A percentile compares a stretch with the other conserved stretches of the same genome.
Evolutionary conservation across 805 yeast species (phyloP).

Genomic region (Blastobotrys robertii): DNA sequence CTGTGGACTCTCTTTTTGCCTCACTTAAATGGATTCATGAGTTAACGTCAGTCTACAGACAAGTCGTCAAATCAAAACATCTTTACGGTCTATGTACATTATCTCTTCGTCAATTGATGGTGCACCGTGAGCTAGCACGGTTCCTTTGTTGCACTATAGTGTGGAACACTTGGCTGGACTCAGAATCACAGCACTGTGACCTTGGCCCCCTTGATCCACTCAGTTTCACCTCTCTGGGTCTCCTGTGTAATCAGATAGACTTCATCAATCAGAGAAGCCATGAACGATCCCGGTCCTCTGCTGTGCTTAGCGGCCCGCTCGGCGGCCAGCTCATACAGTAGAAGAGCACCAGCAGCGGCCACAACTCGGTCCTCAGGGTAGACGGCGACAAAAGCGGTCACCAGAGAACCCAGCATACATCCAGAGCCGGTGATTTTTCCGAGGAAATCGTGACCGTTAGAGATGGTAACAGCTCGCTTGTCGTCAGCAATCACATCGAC

Average conservation of each 20-base stretch:
- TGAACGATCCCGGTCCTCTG: constrained; percentile 48
- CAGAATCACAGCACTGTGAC: constrained; percentile 1
- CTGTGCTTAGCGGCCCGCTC: constrained; percentile 35
- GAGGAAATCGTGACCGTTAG: constrained; percentile 57
- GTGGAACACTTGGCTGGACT: no score
- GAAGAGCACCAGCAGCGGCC: constrained; percentile 47
- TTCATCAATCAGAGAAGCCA: constrained; percentile 38
- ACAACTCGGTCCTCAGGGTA: constrained; percentile 29
- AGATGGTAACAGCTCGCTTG: constrained; percentile 23
- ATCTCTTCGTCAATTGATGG: background rate
- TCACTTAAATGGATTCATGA: no score
- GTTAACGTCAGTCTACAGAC: no score
- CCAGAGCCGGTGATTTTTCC: constrained; percentile 71
- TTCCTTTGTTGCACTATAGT: no score
- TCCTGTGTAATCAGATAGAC: constrained; percentile 18
- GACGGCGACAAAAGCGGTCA: constrained; percentile 50
- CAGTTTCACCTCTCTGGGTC: constrained; percentile 6
- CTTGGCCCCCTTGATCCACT: constrained; percentile 9
- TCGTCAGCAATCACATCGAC: constrained; percentile 45
- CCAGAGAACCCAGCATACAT: constrained; percentile 67
- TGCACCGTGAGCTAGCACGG: no score
- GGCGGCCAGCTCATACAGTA: constrained; percentile 54
- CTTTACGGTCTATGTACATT: background rate
- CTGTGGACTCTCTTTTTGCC: no score
- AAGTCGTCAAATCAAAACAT: background rate